Percentiles rank a stretch among this genome's conserved stretches.
phyloP scores from a whole-genome alignment of 2,329 filamentous ascomycete species.

The Incumbomyces delicatus region DNA sequence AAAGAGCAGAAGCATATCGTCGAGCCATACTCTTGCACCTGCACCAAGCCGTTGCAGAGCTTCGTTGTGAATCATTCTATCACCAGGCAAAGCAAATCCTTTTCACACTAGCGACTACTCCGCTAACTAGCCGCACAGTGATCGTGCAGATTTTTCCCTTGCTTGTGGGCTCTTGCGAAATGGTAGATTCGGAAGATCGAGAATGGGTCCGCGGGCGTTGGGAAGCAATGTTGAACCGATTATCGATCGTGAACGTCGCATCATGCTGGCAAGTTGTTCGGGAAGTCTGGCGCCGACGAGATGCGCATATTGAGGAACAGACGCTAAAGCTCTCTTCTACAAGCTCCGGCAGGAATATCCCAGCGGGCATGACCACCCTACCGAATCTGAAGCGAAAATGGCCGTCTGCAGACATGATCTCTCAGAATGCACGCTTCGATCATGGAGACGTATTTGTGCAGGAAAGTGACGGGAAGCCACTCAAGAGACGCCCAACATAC shows the following conservation, averaged over 20 bases:
- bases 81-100: conserved; percentile 54
- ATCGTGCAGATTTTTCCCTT: conserved; percentile 64
- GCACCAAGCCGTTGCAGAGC: conserved; percentile 59
- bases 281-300: conserved; percentile 57
- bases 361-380: conserved; percentile 13
- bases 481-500: neutral
- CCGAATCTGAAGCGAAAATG: conserved; percentile 13
- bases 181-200: conserved; percentile 48
- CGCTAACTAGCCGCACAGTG: conserved; percentile 50
- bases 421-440: conserved; percentile 3
- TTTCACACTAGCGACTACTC: conserved; percentile 53
- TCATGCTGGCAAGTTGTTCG: conserved; percentile 54
- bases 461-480: neutral
- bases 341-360: conserved; percentile 19
- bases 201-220: conserved; percentile 56
- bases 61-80: conserved; percentile 49
- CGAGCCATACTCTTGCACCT: conserved; percentile 58
- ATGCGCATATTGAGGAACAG: conserved; percentile 40
- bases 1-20: conserved; percentile 58
- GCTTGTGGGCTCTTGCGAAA: conserved; percentile 57
- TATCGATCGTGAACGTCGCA: conserved; percentile 60
- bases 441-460: neutral
- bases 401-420: conserved; percentile 2
- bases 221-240: conserved; percentile 49
- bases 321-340: conserved; percentile 22